A percentile compares a stretch with the other conserved stretches of the same genome.
Conservation (phyloP, 2,329 filamentous ascomycete genomes). For the Salinomyces thailandicus region DNA sequence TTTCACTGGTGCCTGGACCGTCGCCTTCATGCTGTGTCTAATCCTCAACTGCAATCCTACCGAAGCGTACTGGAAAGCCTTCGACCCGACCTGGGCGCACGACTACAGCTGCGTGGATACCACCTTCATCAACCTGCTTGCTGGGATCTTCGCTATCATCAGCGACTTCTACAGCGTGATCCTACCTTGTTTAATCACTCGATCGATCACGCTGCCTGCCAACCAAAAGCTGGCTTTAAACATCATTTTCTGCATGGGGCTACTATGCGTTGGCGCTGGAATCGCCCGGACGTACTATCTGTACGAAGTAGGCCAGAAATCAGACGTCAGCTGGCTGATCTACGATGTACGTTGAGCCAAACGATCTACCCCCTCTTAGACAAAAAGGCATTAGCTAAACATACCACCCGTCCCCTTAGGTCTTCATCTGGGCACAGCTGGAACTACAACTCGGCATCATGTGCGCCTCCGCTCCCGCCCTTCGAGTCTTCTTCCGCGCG, state of each 20-base stretch:
- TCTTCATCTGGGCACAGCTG: slow-evolving; percentile 32
- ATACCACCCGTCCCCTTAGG: no score
- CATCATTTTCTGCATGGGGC: slow-evolving; percentile 34
- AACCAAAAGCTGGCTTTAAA: slow-evolving; percentile 36
- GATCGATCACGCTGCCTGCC: slow-evolving; percentile 33
- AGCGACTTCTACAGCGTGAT: slow-evolving; percentile 33
- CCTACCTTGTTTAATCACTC: slow-evolving; percentile 35
- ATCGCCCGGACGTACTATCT: slow-evolving; percentile 31
- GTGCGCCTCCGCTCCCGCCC: slow-evolving; percentile 33
- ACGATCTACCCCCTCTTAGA: no score
- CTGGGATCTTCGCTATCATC: slow-evolving; percentile 29
- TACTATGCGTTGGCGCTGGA: slow-evolving; percentile 31
- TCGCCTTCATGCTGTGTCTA: slow-evolving; percentile 27
- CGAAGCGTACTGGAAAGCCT: slow-evolving; percentile 30
- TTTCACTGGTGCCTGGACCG: slow-evolving; percentile 29
- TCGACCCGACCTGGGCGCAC: slow-evolving; percentile 9
- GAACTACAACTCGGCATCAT: slow-evolving; percentile 34
- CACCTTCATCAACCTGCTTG: slow-evolving; percentile 28
- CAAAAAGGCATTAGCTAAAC: no score
- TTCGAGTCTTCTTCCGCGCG: slow-evolving; percentile 35
- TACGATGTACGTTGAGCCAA: no score
- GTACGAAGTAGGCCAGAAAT: slow-evolving; percentile 19
- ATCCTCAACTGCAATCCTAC: slow-evolving; percentile 32
- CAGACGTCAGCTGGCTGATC: slow-evolving; percentile 33
- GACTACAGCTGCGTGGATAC: slow-evolving; percentile 30